Percentiles rank a stretch among this genome's conserved stretches.
phyloP scores from a whole-genome alignment of 352 stramenopile genomes.

The Pythium grandisporangium region DNA sequence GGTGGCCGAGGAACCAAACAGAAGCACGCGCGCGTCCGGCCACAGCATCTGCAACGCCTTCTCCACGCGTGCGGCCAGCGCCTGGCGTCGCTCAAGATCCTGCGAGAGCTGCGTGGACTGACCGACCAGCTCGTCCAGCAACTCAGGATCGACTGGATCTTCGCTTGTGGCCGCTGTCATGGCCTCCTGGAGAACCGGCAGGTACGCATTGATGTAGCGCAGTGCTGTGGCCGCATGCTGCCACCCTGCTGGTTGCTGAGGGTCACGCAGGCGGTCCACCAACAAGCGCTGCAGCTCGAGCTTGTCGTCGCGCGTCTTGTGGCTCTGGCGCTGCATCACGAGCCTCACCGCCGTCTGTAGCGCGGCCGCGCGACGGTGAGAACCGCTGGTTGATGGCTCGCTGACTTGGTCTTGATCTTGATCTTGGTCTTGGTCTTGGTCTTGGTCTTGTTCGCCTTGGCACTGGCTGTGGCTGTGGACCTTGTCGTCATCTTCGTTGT shows the following conservation, averaged over 20 bases:
- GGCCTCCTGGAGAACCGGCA: too few relatives aligned
- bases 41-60: conserved; percentile 37
- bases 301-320: conserved; percentile 14
- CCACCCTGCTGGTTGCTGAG: too few relatives aligned
- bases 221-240: too few relatives aligned
- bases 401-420: too few relatives aligned
- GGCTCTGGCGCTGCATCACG: conserved; percentile 27
- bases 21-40: conserved; percentile 48
- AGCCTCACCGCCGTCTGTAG: conserved; percentile 17
- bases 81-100: conserved; percentile 18
- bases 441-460: neutral
- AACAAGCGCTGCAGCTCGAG: conserved; percentile 25
- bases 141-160: too few relatives aligned
- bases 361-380: neutral
- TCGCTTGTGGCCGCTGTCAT: too few relatives aligned
- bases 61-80: conserved; percentile 29
- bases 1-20: conserved; percentile 66
- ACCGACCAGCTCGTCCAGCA: too few relatives aligned
- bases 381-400: too few relatives aligned
- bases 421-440: neutral
- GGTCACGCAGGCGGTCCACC: conserved; percentile 1
- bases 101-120: too few relatives aligned
- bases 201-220: too few relatives aligned
- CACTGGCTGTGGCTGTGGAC: neutral
- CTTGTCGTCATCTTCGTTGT: neutral